Evolutionary conservation across 352 stramenopile species (phyloP).

Genomic region (Pythium vanterpoolii): DNA sequence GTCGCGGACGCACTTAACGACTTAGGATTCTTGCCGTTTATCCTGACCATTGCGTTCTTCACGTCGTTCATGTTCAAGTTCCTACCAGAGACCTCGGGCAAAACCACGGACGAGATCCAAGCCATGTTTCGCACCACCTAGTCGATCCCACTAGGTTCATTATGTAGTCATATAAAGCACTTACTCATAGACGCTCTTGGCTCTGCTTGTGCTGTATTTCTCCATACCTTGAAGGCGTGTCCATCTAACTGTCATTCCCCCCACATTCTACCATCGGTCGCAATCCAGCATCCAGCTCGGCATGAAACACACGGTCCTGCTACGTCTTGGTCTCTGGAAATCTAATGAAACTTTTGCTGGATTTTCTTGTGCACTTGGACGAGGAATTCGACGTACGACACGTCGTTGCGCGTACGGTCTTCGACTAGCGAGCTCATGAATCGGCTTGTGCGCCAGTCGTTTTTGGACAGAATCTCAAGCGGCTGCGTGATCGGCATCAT

Average conservation of each 20-base stretch:
- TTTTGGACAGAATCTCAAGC: conserved; percentile 83
- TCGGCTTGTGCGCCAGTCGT: conserved; percentile 74
- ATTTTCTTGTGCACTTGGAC: conserved; percentile 91
- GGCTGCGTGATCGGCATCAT: conserved; percentile 81
- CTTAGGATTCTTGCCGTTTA: conserved; percentile 50
- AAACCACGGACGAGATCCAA: conserved; percentile 63
- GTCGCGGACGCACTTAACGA: conserved; percentile 36
- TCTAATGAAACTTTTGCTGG: conserved; percentile 88
- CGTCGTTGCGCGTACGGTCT: conserved; percentile 80
- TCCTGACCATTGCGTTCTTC: conserved; percentile 39
- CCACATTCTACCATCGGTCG: too few relatives aligned
- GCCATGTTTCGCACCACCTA: conserved; percentile 26
- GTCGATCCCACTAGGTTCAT: too few relatives aligned
- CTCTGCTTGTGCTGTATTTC: conserved; percentile 2
- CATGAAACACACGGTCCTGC: background rate
- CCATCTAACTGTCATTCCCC: too few relatives aligned
- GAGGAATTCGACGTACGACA: conserved; percentile 89
- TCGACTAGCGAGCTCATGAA: conserved; percentile 88
- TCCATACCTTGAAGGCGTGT: background rate
- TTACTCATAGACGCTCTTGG: background rate
- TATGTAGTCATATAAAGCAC: background rate
- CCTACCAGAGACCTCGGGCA: conserved; percentile 57
- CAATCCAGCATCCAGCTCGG: background rate
- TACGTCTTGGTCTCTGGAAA: background rate
- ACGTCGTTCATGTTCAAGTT: conserved; percentile 41